phyloP scores from a whole-genome alignment of 2,329 filamentous ascomycete genomes.

The Xylaria sp. region DNA sequence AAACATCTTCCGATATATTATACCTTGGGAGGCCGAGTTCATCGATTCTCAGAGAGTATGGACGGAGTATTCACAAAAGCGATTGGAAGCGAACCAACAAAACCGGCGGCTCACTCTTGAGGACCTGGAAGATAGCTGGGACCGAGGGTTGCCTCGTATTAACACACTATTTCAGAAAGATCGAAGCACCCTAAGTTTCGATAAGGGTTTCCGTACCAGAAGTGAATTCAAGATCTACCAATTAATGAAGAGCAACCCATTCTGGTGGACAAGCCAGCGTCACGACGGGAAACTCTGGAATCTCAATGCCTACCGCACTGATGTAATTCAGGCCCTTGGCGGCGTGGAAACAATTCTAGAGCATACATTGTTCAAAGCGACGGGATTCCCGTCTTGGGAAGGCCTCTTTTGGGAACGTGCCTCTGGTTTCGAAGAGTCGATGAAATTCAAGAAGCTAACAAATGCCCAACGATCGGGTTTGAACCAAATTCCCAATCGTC shows the following conservation, averaged over 20 bases:
- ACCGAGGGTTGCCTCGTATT: constrained; percentile 94
- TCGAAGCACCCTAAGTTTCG: constrained; percentile 92
- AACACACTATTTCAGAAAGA: constrained; percentile 99
- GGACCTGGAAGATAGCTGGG: constrained; percentile 97
- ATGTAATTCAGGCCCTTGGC: constrained; percentile 94
- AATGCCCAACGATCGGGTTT: constrained; percentile 96
- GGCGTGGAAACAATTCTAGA: constrained; percentile 98
- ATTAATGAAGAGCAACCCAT: constrained; percentile 98
- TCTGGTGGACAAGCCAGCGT: constrained; percentile 98
- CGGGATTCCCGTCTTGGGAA: constrained; percentile 96
- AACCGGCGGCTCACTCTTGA: constrained; percentile 93
- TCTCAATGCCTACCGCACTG: constrained; percentile 90
- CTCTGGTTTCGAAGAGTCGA: constrained; percentile 63
- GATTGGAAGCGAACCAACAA: constrained; percentile 94
- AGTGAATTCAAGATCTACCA: constrained; percentile 99
- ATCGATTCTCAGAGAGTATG: constrained; percentile 98
- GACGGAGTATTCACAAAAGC: constrained; percentile 99
- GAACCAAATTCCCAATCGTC: constrained; percentile 98
- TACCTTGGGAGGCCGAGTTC: constrained; percentile 98
- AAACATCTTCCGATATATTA: constrained; percentile 99
- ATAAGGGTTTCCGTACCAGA: constrained; percentile 95
- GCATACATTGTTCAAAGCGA: constrained; percentile 95
- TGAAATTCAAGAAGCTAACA: constrained; percentile 99
- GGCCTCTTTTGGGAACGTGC: constrained; percentile 84
- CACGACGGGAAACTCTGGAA: constrained; percentile 99